Conservation (phyloP, 1,139 yeast genomes). For the Debaryomycetaceae sp. region DNA sequence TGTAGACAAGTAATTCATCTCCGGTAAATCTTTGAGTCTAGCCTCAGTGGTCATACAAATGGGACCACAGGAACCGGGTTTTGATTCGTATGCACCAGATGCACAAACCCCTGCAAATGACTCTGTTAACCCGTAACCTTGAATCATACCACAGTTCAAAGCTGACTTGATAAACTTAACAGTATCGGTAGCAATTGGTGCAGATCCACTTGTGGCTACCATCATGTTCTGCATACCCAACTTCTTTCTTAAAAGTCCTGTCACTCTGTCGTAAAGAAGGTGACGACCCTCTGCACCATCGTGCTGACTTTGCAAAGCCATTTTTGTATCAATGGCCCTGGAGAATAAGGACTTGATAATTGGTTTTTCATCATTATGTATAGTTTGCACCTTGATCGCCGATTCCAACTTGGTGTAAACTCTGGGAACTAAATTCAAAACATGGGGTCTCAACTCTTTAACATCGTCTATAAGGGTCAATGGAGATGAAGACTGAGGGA, state of each 20-base stretch:
- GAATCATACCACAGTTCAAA: slow-evolving; percentile 35
- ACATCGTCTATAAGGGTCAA: slow-evolving; percentile 38
- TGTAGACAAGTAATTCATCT: slow-evolving; percentile 30
- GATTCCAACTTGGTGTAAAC: slow-evolving; percentile 40
- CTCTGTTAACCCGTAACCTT: slow-evolving; percentile 48
- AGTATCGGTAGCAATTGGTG: slow-evolving; percentile 43
- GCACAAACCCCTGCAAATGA: slow-evolving; percentile 40
- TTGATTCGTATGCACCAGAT: slow-evolving; percentile 28
- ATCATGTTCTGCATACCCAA: slow-evolving; percentile 33
- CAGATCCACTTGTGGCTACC: slow-evolving; percentile 35
- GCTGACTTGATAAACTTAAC: slow-evolving; percentile 39
- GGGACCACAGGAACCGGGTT: slow-evolving; percentile 43
- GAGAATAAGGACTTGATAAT: slow-evolving; percentile 20
- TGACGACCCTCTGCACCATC: slow-evolving; percentile 30
- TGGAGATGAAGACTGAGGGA: slow-evolving; percentile 39
- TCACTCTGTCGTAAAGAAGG: slow-evolving; percentile 28
- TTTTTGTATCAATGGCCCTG: slow-evolving; percentile 29
- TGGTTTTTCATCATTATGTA: slow-evolving; percentile 40
- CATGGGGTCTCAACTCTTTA: slow-evolving; percentile 30
- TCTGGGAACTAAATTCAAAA: slow-evolving; percentile 38
- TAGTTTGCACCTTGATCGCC: slow-evolving; percentile 43
- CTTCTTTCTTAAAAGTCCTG: slow-evolving; percentile 25
- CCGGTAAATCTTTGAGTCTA: slow-evolving; percentile 35
- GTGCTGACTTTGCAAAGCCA: slow-evolving; percentile 23
- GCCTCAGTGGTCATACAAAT: slow-evolving; percentile 32